Evolutionary conservation across 805 yeast species (phyloP).

Genomic region (Candida takata): DNA sequence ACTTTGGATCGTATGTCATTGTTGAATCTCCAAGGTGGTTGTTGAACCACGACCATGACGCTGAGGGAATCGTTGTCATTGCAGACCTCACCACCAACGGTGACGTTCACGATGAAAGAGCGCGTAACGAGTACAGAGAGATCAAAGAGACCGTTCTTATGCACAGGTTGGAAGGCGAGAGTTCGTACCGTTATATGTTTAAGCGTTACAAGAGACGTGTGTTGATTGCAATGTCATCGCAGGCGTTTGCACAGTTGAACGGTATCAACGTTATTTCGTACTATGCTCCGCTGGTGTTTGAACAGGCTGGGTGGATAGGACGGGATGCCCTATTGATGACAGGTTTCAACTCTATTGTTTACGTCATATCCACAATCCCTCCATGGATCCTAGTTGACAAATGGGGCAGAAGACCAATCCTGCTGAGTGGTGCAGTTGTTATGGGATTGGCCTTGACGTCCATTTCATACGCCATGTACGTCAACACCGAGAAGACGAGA

Average conservation of each 20-base stretch:
- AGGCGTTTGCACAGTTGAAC: conserved; percentile 86
- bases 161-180: conserved; percentile 75
- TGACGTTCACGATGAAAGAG: conserved; percentile 58
- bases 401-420: conserved; percentile 88
- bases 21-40: conserved; percentile 92
- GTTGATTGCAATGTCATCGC: conserved; percentile 83
- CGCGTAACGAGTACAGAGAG: conserved; percentile 66
- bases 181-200: conserved; percentile 69
- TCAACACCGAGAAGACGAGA: conserved; percentile 51
- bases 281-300: conserved; percentile 91
- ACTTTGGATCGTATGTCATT: conserved; percentile 67
- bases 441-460: conserved; percentile 68
- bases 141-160: conserved; percentile 77
- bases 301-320: conserved; percentile 92
- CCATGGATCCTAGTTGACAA: conserved; percentile 88
- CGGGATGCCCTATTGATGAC: conserved; percentile 86
- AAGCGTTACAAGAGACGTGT: conserved; percentile 68
- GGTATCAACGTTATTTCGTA: conserved; percentile 91
- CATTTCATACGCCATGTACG: conserved; percentile 55
- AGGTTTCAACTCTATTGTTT: conserved; percentile 63
- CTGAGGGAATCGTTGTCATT: conserved; percentile 79
- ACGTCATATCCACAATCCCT: conserved; percentile 64
- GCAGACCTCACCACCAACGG: conserved; percentile 80
- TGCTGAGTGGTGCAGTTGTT: conserved; percentile 67
- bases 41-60: conserved; percentile 69